These are phyloP conservation scores for Neurospora sp. DNA, from an alignment of 495 filamentous ascomycete genomes.

Conservation along the genomic window DNA sequence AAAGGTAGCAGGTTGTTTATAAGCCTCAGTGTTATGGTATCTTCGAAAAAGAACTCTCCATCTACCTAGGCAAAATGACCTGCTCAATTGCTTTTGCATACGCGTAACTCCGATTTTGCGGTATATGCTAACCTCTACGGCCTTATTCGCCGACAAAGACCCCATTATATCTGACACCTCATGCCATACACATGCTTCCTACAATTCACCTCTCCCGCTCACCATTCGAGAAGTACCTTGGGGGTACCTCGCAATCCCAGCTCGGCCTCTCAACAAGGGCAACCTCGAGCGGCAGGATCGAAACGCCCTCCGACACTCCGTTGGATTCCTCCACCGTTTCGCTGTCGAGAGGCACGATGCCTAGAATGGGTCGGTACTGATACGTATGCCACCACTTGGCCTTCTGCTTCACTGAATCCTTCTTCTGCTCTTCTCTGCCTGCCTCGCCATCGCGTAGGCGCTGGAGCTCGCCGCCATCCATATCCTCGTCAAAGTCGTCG, in stretches of 20 bases:
- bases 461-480: constrained; percentile 29
- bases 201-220: constrained; percentile 31
- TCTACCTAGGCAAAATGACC: background rate
- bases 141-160: background rate
- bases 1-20: background rate
- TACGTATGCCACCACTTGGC: constrained; percentile 66
- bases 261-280: constrained; percentile 78
- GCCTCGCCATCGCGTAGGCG: constrained; percentile 21
- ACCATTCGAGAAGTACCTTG: constrained; percentile 58
- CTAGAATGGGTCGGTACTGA: constrained; percentile 85
- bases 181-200: background rate
- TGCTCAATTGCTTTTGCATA: background rate
- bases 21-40: background rate
- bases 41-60: background rate
- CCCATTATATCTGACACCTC: background rate
- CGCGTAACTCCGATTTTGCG: background rate
- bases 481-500: constrained; percentile 29
- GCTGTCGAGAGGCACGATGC: constrained; percentile 60
- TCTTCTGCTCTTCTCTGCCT: constrained; percentile 11
- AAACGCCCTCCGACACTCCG: constrained; percentile 11
- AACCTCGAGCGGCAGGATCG: constrained; percentile 51
- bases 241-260: constrained; percentile 74
- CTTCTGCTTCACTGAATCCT: constrained; percentile 14
- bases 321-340: constrained; percentile 19
- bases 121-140: background rate